These are phyloP conservation scores for Geotrichum fermentans DNA, from an alignment of 1,139 yeast species.

Conservation along the genomic window DNA sequence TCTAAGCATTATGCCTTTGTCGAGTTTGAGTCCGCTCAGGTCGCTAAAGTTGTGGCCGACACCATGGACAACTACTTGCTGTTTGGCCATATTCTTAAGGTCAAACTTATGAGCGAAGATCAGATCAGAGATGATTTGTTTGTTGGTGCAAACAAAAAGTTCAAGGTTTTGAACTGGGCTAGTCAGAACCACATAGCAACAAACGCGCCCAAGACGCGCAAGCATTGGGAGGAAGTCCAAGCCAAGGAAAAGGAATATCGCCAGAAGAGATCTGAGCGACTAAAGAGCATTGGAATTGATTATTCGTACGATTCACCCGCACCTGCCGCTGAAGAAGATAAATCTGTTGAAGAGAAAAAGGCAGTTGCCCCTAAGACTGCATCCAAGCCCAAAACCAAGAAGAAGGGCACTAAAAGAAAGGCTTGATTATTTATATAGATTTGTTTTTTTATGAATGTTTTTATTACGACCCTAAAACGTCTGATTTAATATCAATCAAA, in stretches of 20 bases:
- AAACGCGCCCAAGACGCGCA: slow-evolving; percentile 53
- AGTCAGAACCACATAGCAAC: slow-evolving; percentile 51
- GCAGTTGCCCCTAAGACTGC: background rate
- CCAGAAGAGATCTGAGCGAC: slow-evolving; percentile 45
- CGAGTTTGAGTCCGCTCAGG: slow-evolving; percentile 69
- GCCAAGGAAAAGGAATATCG: slow-evolving; percentile 48
- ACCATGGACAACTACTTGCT: slow-evolving; percentile 92
- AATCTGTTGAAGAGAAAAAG: background rate
- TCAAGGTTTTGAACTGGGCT: slow-evolving; percentile 59
- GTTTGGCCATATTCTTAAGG: slow-evolving; percentile 80
- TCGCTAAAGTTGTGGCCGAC: slow-evolving; percentile 85
- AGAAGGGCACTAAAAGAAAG: no score
- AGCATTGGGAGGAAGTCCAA: slow-evolving; percentile 56
- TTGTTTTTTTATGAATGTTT: no score
- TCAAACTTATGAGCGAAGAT: slow-evolving; percentile 47
- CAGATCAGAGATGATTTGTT: slow-evolving; percentile 47
- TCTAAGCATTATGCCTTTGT: slow-evolving; percentile 91
- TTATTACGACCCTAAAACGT: no score
- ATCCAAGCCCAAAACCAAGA: background rate
- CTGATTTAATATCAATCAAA: no score
- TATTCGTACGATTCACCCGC: slow-evolving; percentile 30
- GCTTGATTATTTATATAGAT: no score
- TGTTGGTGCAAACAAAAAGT: slow-evolving; percentile 52
- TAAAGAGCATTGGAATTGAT: slow-evolving; percentile 52
- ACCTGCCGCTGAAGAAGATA: slow-evolving; percentile 10